Evolutionary conservation across 805 yeast genomes (phyloP).

Genomic region (Metschnikowia noctiluminum): DNA sequence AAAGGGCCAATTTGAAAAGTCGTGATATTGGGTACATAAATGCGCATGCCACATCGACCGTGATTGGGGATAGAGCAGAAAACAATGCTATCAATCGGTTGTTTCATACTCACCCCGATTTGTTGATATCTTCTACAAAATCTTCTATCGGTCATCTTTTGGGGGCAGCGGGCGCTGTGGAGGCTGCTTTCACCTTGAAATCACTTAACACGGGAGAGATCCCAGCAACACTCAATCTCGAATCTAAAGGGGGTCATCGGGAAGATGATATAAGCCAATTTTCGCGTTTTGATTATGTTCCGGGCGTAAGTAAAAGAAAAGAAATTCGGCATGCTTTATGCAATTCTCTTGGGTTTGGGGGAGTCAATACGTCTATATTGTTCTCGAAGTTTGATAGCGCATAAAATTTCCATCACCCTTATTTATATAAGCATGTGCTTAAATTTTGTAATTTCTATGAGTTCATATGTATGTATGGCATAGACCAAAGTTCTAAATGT

Average conservation of each 20-base stretch:
- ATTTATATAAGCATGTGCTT: neutral
- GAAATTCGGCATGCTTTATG: slow-evolving; percentile 60
- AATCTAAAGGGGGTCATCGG: slow-evolving; percentile 46
- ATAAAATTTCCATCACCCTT: neutral
- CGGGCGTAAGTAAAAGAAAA: slow-evolving; percentile 39
- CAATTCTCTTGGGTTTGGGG: slow-evolving; percentile 97
- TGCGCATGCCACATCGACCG: slow-evolving; percentile 96
- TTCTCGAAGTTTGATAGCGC: slow-evolving; percentile 25
- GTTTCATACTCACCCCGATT: slow-evolving; percentile 36
- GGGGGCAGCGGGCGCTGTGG: slow-evolving; percentile 97
- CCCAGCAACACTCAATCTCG: slow-evolving; percentile 82
- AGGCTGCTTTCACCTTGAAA: slow-evolving; percentile 73
- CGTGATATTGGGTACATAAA: slow-evolving; percentile 69
- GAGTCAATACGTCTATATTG: slow-evolving; percentile 79
- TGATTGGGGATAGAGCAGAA: slow-evolving; percentile 87
- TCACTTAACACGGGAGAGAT: slow-evolving; percentile 54
- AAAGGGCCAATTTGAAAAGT: slow-evolving; percentile 45
- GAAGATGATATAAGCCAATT: slow-evolving; percentile 43
- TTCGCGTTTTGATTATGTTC: slow-evolving; percentile 55
- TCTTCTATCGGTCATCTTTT: slow-evolving; percentile 91
- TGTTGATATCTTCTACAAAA: slow-evolving; percentile 76
- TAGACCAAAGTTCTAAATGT: too few species aligned
- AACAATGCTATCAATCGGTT: slow-evolving; percentile 63
- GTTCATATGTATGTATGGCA: neutral
- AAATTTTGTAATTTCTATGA: too few species aligned